phyloP scores from a whole-genome alignment of 169 alveolate genomes.

The Toxoplasma gondii region DNA sequence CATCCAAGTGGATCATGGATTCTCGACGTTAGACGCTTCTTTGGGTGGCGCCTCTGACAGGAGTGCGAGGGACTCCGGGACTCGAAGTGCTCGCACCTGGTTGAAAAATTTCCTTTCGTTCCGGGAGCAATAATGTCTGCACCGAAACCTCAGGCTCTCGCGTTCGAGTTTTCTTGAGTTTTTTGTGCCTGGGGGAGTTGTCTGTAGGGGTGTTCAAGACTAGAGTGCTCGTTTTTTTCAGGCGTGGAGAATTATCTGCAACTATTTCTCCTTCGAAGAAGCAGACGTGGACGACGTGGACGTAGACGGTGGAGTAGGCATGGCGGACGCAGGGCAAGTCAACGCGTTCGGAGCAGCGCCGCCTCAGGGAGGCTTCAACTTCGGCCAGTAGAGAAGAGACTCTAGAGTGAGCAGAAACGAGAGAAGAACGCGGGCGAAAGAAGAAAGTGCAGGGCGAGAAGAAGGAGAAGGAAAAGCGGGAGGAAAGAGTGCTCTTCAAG shows the following conservation, averaged over 20 bases:
- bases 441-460: background rate
- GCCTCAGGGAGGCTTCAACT: conserved; percentile 47
- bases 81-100: too few relatives aligned
- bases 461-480: background rate
- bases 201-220: too few relatives aligned
- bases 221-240: background rate
- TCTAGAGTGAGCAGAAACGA: background rate
- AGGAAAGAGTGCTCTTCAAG: background rate
- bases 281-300: conserved; percentile 38
- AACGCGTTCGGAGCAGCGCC: conserved; percentile 54
- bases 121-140: too few relatives aligned
- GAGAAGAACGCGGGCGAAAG: background rate
- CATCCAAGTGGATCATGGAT: too few relatives aligned
- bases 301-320: conserved; percentile 14
- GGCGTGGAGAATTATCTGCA: conserved; percentile 43
- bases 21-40: too few relatives aligned
- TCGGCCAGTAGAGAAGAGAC: background rate
- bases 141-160: too few relatives aligned
- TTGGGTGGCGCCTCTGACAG: too few relatives aligned
- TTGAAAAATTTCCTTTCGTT: too few relatives aligned
- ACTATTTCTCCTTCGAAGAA: conserved; percentile 45
- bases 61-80: too few relatives aligned
- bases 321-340: conserved; percentile 23
- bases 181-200: too few relatives aligned
- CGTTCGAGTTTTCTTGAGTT: too few relatives aligned